Percentiles rank a stretch among this genome's conserved stretches.
Conservation (phyloP, 2,329 filamentous ascomycete genomes). For the Colletotrichum sp. region DNA sequence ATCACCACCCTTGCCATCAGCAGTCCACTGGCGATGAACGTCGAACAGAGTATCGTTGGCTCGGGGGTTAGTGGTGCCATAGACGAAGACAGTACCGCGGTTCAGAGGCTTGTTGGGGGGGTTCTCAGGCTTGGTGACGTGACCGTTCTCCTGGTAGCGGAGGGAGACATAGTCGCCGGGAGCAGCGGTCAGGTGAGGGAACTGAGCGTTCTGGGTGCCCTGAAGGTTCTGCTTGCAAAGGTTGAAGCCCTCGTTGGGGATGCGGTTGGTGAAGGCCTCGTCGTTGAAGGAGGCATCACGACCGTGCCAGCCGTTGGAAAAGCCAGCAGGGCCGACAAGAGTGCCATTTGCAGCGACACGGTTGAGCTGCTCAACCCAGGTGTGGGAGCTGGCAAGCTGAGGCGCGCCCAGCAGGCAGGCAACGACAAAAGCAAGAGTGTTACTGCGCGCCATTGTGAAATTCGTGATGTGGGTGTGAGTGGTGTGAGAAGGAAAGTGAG, state of each 20-base stretch:
- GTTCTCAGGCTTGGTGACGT: slow-evolving; percentile 66
- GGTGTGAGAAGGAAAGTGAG: background rate
- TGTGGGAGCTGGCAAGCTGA: slow-evolving; percentile 61
- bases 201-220: slow-evolving; percentile 34
- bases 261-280: slow-evolving; percentile 62
- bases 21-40: slow-evolving; percentile 80
- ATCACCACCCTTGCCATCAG: slow-evolving; percentile 81
- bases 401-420: slow-evolving; percentile 29
- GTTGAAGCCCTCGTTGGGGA: slow-evolving; percentile 57
- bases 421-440: slow-evolving; percentile 30
- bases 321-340: slow-evolving; percentile 75
- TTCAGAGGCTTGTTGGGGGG: slow-evolving; percentile 66
- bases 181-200: slow-evolving; percentile 65
- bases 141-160: slow-evolving; percentile 77
- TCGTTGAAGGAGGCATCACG: slow-evolving; percentile 66
- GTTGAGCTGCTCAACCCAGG: slow-evolving; percentile 81
- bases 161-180: slow-evolving; percentile 70
- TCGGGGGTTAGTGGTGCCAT: slow-evolving; percentile 69
- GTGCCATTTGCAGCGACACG: slow-evolving; percentile 76
- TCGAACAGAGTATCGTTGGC: slow-evolving; percentile 56
- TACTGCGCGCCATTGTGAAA: slow-evolving; percentile 13
- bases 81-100: slow-evolving; percentile 76
- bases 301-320: slow-evolving; percentile 71
- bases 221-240: slow-evolving; percentile 3
- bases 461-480: background rate